phyloP scores from a whole-genome alignment of 2,329 filamentous ascomycete genomes.

The Xylariaceae sp. region DNA sequence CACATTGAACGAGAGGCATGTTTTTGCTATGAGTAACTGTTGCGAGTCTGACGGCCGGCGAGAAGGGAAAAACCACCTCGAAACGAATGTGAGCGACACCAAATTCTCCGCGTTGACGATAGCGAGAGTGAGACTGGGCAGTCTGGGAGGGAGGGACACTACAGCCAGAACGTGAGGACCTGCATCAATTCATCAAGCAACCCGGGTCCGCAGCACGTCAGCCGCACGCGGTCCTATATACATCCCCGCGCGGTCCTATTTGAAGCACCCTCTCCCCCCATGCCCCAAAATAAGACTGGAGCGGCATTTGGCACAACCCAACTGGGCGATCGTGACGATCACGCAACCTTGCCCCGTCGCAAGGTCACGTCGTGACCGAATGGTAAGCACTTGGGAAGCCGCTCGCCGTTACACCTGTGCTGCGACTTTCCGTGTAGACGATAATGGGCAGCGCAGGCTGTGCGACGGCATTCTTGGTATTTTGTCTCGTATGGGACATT shows the following conservation, averaged over 20 bases:
- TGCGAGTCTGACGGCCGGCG: constrained; percentile 10
- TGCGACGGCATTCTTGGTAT: constrained; percentile 13
- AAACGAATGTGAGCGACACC: constrained; percentile 25
- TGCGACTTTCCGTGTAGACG: constrained; percentile 31
- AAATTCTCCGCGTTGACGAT: constrained; percentile 17
- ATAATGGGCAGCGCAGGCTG: constrained; percentile 25
- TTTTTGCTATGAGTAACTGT: constrained; percentile 12
- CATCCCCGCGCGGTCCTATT: constrained; percentile 12
- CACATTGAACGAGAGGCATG: constrained; percentile 26
- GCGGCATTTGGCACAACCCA: constrained; percentile 25
- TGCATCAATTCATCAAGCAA: constrained; percentile 16
- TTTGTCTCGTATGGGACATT: constrained; percentile 28
- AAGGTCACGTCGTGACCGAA: constrained; percentile 17
- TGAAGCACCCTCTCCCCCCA: constrained; percentile 15
- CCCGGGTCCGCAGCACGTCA: constrained; percentile 21
- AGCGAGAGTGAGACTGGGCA: constrained; percentile 7
- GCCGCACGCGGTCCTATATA: constrained; percentile 27
- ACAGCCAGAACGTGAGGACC: constrained; percentile 13
- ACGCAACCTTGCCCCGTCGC: constrained; percentile 19
- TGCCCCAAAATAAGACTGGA: constrained; percentile 14
- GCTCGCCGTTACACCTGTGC: constrained; percentile 24
- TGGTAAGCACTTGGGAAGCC: constrained; percentile 20
- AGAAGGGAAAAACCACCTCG: constrained; percentile 4
- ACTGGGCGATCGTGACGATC: constrained; percentile 13
- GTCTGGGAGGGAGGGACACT: constrained; percentile 11